phyloP scores from a whole-genome alignment of 2,329 filamentous ascomycete genomes.

The Madurella mycetomatis region DNA sequence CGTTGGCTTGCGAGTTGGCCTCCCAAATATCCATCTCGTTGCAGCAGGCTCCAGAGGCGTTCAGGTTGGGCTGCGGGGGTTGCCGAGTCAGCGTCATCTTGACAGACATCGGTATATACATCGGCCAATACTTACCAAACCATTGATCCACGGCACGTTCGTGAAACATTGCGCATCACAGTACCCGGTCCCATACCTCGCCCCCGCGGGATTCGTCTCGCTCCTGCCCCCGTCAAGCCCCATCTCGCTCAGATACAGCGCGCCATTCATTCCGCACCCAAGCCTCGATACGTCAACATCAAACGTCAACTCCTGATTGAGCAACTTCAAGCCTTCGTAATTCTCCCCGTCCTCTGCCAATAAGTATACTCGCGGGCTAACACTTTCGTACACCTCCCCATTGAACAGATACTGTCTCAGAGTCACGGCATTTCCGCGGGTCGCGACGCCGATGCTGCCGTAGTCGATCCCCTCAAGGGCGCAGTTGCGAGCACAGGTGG shows the following conservation, averaged over 20 bases:
- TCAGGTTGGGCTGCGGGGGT: conserved; percentile 38
- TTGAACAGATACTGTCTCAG: conserved; percentile 12
- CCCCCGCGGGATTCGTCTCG: conserved; percentile 50
- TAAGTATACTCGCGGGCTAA: conserved; percentile 14
- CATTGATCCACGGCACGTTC: conserved; percentile 42
- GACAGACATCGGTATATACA: not conserved
- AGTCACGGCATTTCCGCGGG: conserved; percentile 9
- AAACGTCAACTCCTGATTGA: conserved; percentile 16
- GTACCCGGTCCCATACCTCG: conserved; percentile 59
- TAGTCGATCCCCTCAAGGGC: conserved; percentile 1
- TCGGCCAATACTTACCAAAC: conserved; percentile 34
- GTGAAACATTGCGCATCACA: conserved; percentile 58
- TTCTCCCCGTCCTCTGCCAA: conserved; percentile 11
- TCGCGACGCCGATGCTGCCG: conserved; percentile 9
- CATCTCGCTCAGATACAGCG: conserved; percentile 21
- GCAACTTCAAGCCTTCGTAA: conserved; percentile 17
- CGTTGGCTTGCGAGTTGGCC: conserved; percentile 43
- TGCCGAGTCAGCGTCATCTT: conserved; percentile 14
- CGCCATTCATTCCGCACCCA: conserved; percentile 19
- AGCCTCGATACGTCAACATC: conserved; percentile 18
- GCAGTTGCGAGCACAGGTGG: not conserved
- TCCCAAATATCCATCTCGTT: conserved; percentile 56
- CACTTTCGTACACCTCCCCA: conserved; percentile 1
- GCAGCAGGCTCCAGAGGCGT: conserved; percentile 45
- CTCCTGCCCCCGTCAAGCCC: conserved; percentile 3